Evolutionary conservation across 2,329 filamentous ascomycete genomes (phyloP).

Genomic region (Pleomassaria siparia): DNA sequence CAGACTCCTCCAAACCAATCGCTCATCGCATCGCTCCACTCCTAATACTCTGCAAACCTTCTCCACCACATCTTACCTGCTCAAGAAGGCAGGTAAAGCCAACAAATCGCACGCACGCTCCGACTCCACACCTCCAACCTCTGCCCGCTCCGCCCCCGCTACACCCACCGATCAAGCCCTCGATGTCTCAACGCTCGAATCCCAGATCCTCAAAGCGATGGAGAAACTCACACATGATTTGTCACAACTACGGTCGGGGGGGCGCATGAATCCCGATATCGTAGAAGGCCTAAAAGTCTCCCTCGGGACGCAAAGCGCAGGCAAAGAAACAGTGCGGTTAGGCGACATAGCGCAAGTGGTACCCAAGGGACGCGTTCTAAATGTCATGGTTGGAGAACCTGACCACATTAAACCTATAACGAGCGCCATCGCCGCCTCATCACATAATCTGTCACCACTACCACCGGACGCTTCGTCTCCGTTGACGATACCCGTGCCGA

Average conservation of each 20-base stretch:
- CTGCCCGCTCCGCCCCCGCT: slow-evolving; percentile 15
- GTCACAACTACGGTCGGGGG: slow-evolving; percentile 62
- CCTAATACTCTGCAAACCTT: slow-evolving; percentile 43
- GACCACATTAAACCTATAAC: slow-evolving; percentile 59
- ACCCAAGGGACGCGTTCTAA: slow-evolving; percentile 62
- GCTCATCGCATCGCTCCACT: slow-evolving; percentile 14
- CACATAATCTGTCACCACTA: slow-evolving; percentile 54
- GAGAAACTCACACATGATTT: slow-evolving; percentile 63
- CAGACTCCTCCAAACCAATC: slow-evolving; percentile 8
- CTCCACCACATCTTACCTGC: slow-evolving; percentile 43
- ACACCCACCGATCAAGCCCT: slow-evolving; percentile 57
- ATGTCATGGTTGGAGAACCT: slow-evolving; percentile 65
- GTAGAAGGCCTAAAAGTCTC: slow-evolving; percentile 64
- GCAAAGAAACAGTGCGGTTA: slow-evolving; percentile 56
- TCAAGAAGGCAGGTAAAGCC: slow-evolving; percentile 59
- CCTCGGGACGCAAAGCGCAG: slow-evolving; percentile 47
- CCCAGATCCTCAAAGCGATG: slow-evolving; percentile 57
- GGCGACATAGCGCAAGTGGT: slow-evolving; percentile 68
- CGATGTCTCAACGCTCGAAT: slow-evolving; percentile 61
- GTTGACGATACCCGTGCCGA: slow-evolving; percentile 56
- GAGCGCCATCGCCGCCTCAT: slow-evolving; percentile 54
- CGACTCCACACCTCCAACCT: slow-evolving; percentile 36
- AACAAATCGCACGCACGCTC: slow-evolving; percentile 42
- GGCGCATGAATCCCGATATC: slow-evolving; percentile 62
- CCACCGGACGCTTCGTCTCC: slow-evolving; percentile 52